Percentiles rank a stretch among this genome's conserved stretches.
phyloP scores from a whole-genome alignment of 2,329 filamentous ascomycete species.

The Aspergillus costaricaensis region DNA sequence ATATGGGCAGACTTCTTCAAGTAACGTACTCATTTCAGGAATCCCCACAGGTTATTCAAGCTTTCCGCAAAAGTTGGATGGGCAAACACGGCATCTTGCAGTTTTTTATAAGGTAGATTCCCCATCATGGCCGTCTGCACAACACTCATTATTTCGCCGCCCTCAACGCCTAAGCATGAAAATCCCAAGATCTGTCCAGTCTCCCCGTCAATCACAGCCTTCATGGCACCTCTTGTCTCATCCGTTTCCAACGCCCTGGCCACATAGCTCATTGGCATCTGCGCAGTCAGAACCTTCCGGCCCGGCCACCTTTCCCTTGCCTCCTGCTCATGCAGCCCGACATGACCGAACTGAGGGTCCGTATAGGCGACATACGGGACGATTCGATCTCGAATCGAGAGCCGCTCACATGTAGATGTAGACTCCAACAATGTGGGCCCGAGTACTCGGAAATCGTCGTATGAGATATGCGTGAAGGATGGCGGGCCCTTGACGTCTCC shows the following conservation, averaged over 20 bases:
- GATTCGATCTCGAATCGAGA: background rate
- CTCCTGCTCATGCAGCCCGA: slow-evolving; percentile 11
- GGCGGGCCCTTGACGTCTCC: slow-evolving; percentile 13
- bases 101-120: slow-evolving; percentile 4
- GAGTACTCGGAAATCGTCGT: slow-evolving; percentile 10
- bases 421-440: background rate
- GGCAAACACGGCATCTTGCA: slow-evolving; percentile 4
- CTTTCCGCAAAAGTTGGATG: slow-evolving; percentile 7
- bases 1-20: no score
- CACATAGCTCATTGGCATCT: slow-evolving; percentile 11
- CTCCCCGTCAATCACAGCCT: slow-evolving; percentile 7
- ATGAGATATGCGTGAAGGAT: slow-evolving; percentile 11
- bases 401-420: background rate
- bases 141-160: slow-evolving; percentile 12
- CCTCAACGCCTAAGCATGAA: slow-evolving; percentile 9
- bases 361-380: slow-evolving; percentile 12
- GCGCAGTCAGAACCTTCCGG: slow-evolving; percentile 2
- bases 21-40: background rate
- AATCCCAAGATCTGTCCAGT: slow-evolving; percentile 7
- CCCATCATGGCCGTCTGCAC: slow-evolving; percentile 10
- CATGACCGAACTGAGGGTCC: slow-evolving; percentile 11
- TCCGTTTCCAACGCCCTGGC: slow-evolving; percentile 10
- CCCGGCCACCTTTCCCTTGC: slow-evolving; percentile 2
- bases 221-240: slow-evolving; percentile 10
- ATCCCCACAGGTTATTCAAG: slow-evolving; percentile 6